Evolutionary conservation across 352 stramenopile species (phyloP).

Genomic region (Peronosclerospora sorghi): DNA sequence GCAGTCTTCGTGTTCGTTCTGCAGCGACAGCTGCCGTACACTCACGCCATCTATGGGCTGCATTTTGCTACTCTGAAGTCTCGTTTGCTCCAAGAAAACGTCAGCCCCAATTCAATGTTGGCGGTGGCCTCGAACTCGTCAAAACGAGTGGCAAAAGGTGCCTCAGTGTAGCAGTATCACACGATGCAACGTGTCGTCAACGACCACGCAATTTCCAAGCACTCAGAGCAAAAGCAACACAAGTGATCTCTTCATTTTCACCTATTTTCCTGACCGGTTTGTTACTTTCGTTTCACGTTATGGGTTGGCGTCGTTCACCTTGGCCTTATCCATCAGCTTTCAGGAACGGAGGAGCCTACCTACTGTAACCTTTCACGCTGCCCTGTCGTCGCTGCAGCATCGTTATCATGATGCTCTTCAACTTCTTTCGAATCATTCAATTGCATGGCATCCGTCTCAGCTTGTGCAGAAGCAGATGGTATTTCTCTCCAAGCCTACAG

Average conservation of each 20-base stretch:
- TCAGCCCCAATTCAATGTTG: constrained; percentile 37
- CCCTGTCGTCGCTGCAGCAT: constrained; percentile 6
- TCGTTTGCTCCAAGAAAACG: constrained; percentile 52
- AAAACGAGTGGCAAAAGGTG: constrained; percentile 35
- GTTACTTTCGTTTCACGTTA: no score
- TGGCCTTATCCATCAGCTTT: no score
- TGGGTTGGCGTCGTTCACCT: no score
- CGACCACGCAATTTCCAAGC: constrained; percentile 33
- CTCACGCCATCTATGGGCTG: constrained; percentile 29
- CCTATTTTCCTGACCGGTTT: no score
- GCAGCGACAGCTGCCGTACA: constrained; percentile 51
- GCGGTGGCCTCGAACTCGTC: constrained; percentile 33
- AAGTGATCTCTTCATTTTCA: no score
- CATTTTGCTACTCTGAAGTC: neutral
- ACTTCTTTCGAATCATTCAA: no score
- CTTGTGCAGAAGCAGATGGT: constrained; percentile 61
- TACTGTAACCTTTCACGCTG: constrained; percentile 28
- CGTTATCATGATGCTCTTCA: neutral
- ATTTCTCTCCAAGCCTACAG: constrained; percentile 43
- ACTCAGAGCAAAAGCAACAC: constrained; percentile 9
- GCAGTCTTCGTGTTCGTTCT: constrained; percentile 31
- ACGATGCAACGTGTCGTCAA: constrained; percentile 34
- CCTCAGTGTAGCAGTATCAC: constrained; percentile 58
- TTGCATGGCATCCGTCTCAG: neutral
- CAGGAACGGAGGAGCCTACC: constrained; percentile 15